phyloP scores from a whole-genome alignment of 2,329 filamentous ascomycete genomes.

The Cladosporium cucumerinum region DNA sequence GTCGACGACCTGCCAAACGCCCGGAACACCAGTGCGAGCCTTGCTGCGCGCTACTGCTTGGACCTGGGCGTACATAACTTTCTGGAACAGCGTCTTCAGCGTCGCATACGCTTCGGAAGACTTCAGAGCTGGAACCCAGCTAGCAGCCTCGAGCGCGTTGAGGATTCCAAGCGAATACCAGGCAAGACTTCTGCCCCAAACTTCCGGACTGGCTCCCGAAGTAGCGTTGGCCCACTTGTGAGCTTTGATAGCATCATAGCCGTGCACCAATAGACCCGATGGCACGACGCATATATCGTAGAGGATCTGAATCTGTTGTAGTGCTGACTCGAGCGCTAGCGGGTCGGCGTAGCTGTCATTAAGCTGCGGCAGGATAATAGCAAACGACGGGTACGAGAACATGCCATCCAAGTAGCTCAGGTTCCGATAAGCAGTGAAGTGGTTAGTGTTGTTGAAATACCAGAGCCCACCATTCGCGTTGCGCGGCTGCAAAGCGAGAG shows the following conservation, averaged over 20 bases:
- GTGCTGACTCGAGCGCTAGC: constrained; percentile 16
- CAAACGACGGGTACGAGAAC: constrained; percentile 48
- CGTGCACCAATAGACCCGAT: constrained; percentile 50
- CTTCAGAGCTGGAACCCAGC: constrained; percentile 22
- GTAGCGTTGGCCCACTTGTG: constrained; percentile 52
- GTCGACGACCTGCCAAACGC: constrained; percentile 58
- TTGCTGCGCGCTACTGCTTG: constrained; percentile 34
- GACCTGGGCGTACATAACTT: constrained; percentile 41
- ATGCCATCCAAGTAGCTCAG: constrained; percentile 55
- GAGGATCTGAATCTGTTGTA: constrained; percentile 47
- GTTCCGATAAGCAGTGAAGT: constrained; percentile 42
- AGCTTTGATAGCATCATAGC: constrained; percentile 50
- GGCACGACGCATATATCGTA: constrained; percentile 42
- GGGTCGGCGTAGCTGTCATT: background rate
- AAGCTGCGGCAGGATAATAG: constrained; percentile 30
- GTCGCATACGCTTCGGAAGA: constrained; percentile 31
- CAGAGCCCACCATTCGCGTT: constrained; percentile 34
- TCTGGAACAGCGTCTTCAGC: constrained; percentile 37
- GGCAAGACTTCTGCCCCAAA: constrained; percentile 54
- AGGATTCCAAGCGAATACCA: constrained; percentile 55
- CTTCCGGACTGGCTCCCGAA: constrained; percentile 51
- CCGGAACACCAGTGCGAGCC: constrained; percentile 27
- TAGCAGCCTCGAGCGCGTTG: constrained; percentile 44
- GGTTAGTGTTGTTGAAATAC: constrained; percentile 33
- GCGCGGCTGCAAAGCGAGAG: constrained; percentile 29